Base-by-base conservation (phyloP, 2,329 filamentous ascomycete genomes). In the Dactylellina leptospora region DNA sequence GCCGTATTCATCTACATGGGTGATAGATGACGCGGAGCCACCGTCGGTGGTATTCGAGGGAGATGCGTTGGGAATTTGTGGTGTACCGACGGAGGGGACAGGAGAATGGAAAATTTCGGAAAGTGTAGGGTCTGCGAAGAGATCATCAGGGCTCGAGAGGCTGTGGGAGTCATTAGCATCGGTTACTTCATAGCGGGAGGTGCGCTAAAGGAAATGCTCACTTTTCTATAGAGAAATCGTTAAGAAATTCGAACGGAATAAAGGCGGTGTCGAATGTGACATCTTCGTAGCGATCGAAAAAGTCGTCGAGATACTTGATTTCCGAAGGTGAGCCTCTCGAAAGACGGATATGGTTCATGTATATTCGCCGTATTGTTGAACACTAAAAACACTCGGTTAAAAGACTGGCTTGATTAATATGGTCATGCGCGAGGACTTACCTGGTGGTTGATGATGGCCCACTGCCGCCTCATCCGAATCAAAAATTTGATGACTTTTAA, bases 321-420 rank as follows among this genome's bases (percentile, higher is more conserved):
- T 76, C 74, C 4, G 76, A 76, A 44, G 72, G 73, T 9, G 75
- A 76, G 5, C 74, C 75, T 45, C 36, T 74, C 5, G 76, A 75
- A 16, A 76, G 74, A 36, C 73, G 75, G 33, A 76, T 64, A 22
- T 72, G 68, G 16, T 72, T 72, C 53, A 64, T 64, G 22, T 72
- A 72, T 72, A 72, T 72, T 20, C 68, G 59, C 8, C 68, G 68
- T 40, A 72, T 54, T 30, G 68, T 72, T 4, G 68, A 72, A 42
- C 68, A 72, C 68, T 72, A 25, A n/a, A 6, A 40, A 16, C 5
- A 3, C 6, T 4, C 60, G 13, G 62, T 60, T 23, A 30, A 23
- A 13, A 38, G 11, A 27, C 18, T 16, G 2, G 3, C 33, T 16
- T 1, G 11, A 18, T 54, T 18, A 36, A 48, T 9, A 20, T 60